phyloP scores from a whole-genome alignment of 768 basidiomycete species.

The Suillus decipiens region DNA sequence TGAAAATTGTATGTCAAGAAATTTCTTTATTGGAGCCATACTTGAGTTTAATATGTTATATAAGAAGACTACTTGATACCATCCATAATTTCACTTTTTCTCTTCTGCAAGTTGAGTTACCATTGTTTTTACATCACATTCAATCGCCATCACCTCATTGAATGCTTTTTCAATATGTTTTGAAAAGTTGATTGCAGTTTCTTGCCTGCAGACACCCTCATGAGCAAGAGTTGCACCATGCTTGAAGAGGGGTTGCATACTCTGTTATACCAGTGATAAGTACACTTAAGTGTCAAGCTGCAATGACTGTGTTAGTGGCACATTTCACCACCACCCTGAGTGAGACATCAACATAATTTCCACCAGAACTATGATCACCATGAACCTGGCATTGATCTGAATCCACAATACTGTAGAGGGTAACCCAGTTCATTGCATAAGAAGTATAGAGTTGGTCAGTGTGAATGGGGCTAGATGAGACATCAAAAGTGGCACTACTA shows the following conservation, averaged over 20 bases:
- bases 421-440: background rate
- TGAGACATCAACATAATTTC: constrained; percentile 5
- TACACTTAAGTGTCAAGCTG: background rate
- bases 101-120: background rate
- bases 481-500: background rate
- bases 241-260: background rate
- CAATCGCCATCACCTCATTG: background rate
- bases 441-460: background rate
- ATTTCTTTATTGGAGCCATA: too few relatives aligned
- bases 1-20: too few relatives aligned
- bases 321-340: constrained; percentile 2
- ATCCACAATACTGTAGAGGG: background rate
- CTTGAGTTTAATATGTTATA: too few relatives aligned
- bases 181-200: too few relatives aligned
- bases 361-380: background rate
- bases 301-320: background rate
- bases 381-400: background rate
- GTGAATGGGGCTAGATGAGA: background rate
- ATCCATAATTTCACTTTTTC: too few relatives aligned
- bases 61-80: too few relatives aligned
- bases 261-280: background rate
- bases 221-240: background rate
- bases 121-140: background rate
- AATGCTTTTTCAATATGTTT: too few relatives aligned
- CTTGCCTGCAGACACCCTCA: too few relatives aligned